phyloP scores from a whole-genome alignment of 441 rosid genomes.

The Erodium texanum region DNA sequence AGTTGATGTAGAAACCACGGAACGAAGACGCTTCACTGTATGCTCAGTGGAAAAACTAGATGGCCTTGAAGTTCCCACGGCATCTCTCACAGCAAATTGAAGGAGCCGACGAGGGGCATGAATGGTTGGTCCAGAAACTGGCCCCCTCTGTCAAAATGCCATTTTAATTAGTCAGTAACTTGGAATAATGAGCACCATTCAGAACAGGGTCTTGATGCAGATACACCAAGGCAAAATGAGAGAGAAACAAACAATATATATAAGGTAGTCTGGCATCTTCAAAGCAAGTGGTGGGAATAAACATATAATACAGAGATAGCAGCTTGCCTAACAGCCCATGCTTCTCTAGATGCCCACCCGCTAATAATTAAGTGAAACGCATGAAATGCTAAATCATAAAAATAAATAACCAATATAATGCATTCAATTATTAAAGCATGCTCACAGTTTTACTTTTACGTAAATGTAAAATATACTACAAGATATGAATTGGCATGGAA shows the following conservation, averaged over 20 bases:
- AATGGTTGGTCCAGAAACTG: conserved; percentile 35
- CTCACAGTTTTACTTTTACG: neutral
- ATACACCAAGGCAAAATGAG: neutral
- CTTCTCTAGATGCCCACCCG: neutral
- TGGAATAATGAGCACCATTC: neutral
- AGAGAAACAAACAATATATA: neutral
- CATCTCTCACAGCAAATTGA: conserved; percentile 94
- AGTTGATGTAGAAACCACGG: conserved; percentile 64
- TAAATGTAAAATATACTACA: neutral
- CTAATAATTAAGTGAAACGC: neutral
- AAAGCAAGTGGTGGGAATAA: neutral
- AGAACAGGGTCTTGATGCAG: neutral
- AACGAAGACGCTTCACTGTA: conserved; percentile 69
- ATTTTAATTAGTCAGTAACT: conserved; percentile 11
- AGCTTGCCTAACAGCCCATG: neutral
- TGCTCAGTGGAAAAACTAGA: conserved; percentile 39
- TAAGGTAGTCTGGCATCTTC: neutral
- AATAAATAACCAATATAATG: neutral
- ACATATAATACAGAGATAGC: neutral
- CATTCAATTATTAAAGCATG: neutral
- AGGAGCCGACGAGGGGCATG: conserved; percentile 81
- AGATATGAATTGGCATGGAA: neutral
- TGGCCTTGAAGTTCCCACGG: conserved; percentile 55
- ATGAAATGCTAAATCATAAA: neutral
- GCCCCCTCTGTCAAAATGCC: conserved; percentile 45